phyloP scores from a whole-genome alignment of 345 rosid species.

The Boechera stricta region DNA sequence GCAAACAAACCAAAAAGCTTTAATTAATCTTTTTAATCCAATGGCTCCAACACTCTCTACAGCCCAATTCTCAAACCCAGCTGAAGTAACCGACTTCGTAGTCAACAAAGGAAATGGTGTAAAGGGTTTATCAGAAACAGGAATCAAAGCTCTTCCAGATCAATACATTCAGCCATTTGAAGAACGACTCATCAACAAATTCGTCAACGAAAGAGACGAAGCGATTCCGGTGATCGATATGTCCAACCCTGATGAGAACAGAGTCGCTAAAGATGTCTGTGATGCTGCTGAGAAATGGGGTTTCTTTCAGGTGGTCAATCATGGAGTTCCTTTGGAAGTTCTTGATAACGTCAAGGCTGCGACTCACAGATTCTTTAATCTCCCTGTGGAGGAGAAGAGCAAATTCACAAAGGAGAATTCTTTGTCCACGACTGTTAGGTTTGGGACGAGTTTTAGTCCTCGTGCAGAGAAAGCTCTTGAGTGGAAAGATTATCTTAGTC shows the following conservation, averaged over 20 bases:
- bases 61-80: conserved; percentile 31
- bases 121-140: conserved; percentile 56
- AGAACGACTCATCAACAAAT: conserved; percentile 47
- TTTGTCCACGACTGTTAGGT: conserved; percentile 40
- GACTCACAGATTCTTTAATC: conserved; percentile 49
- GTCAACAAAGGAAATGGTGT: conserved; percentile 54
- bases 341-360: conserved; percentile 50
- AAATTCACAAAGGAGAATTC: conserved; percentile 49
- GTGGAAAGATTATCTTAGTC: conserved; percentile 64
- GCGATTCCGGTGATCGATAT: conserved; percentile 57
- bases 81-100: conserved; percentile 50
- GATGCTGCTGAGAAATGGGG: conserved; percentile 64
- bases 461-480: conserved; percentile 54
- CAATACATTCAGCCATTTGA: conserved; percentile 54
- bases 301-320: conserved; percentile 57
- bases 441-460: conserved; percentile 53
- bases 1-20: conserved; percentile 1
- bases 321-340: conserved; percentile 53
- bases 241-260: conserved; percentile 46
- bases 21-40: not conserved
- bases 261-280: conserved; percentile 49
- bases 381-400: conserved; percentile 52
- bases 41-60: conserved; percentile 49
- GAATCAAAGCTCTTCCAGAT: conserved; percentile 51
- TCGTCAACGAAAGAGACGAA: conserved; percentile 42